These are phyloP conservation scores for Lecanicillium sp. DNA, from an alignment of 2,329 filamentous ascomycete genomes.

Conservation along the genomic window DNA sequence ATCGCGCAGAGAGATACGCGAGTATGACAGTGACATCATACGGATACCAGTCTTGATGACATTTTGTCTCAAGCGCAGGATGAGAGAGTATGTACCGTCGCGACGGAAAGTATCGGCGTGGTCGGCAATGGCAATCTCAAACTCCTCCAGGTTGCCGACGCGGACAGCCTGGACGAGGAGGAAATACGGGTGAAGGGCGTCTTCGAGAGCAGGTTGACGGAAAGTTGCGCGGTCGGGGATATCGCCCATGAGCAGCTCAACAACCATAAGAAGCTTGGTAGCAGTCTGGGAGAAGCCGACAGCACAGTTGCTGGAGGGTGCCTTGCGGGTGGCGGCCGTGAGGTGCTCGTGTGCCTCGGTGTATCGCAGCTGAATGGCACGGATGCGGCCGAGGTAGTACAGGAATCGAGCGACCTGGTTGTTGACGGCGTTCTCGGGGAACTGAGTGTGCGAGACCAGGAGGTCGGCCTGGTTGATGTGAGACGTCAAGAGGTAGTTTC, in stretches of 20 bases:
- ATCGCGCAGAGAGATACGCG: slow-evolving; percentile 90
- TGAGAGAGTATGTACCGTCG: slow-evolving; percentile 92
- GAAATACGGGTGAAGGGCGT: slow-evolving; percentile 86
- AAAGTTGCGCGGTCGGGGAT: slow-evolving; percentile 95
- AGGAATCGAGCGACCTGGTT: slow-evolving; percentile 97
- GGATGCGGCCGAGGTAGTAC: slow-evolving; percentile 94
- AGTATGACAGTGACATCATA: slow-evolving; percentile 98
- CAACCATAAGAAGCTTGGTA: slow-evolving; percentile 91
- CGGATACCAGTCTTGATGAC: slow-evolving; percentile 99
- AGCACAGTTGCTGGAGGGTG: slow-evolving; percentile 81
- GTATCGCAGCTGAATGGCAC: slow-evolving; percentile 93
- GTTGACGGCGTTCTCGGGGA: slow-evolving; percentile 89
- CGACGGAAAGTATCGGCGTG: slow-evolving; percentile 82
- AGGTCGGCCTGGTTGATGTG: slow-evolving; percentile 96
- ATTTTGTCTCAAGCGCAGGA: slow-evolving; percentile 91
- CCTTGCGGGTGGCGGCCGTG: slow-evolving; percentile 88
- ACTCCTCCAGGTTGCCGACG: slow-evolving; percentile 91
- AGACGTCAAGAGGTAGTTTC: slow-evolving; percentile 92
- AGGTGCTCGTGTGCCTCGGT: slow-evolving; percentile 95
- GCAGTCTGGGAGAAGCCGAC: slow-evolving; percentile 94
- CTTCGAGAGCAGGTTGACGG: slow-evolving; percentile 81
- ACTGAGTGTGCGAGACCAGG: slow-evolving; percentile 90
- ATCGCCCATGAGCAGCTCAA: slow-evolving; percentile 96
- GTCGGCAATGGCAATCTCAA: slow-evolving; percentile 77
- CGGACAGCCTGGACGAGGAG: slow-evolving; percentile 90